These are phyloP conservation scores for Wickerhamiella spandovensis DNA, from an alignment of 805 yeast genomes.

Conservation along the genomic window DNA sequence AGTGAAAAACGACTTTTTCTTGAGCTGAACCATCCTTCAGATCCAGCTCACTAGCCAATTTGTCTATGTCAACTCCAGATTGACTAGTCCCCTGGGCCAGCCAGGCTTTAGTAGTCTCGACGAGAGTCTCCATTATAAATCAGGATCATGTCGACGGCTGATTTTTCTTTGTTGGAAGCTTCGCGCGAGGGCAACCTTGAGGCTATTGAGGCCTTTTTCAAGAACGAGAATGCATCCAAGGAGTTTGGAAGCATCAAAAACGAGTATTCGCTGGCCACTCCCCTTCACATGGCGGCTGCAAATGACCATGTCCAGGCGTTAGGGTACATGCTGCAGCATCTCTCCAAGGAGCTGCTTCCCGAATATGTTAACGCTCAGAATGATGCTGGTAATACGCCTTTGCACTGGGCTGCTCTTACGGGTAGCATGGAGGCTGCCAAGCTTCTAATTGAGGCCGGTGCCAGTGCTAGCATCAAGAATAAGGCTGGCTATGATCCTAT, in stretches of 20 bases:
- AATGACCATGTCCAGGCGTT: slow-evolving; percentile 74
- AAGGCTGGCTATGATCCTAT: slow-evolving; percentile 67
- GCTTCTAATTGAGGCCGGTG: slow-evolving; percentile 58
- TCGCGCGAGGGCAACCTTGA: slow-evolving; percentile 84
- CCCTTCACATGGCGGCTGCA: slow-evolving; percentile 91
- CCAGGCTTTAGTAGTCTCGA: slow-evolving; percentile 10
- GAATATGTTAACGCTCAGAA: slow-evolving; percentile 41
- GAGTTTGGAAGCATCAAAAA: slow-evolving; percentile 45
- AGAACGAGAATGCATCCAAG: slow-evolving; percentile 24
- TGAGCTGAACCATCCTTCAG: neutral
- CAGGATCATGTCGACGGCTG: slow-evolving; percentile 7
- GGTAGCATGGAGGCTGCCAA: slow-evolving; percentile 68
- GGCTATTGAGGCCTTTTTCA: slow-evolving; percentile 53
- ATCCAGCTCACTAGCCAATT: neutral
- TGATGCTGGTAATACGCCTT: slow-evolving; percentile 80
- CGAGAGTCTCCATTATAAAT: slow-evolving; percentile 6
- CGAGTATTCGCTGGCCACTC: slow-evolving; percentile 51
- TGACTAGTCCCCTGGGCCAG: slow-evolving; percentile 1
- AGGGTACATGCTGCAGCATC: slow-evolving; percentile 39
- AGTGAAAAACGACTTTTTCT: neutral
- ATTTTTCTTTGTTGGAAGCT: slow-evolving; percentile 28
- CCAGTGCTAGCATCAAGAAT: slow-evolving; percentile 74
- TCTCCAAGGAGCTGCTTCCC: slow-evolving; percentile 27
- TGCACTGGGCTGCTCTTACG: slow-evolving; percentile 92
- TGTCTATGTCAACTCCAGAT: neutral